A percentile compares a stretch with the other conserved stretches of the same genome.
These are phyloP conservation scores for Colletotrichum musicola DNA, from an alignment of 2,329 filamentous ascomycete species.

Conservation along the genomic window DNA sequence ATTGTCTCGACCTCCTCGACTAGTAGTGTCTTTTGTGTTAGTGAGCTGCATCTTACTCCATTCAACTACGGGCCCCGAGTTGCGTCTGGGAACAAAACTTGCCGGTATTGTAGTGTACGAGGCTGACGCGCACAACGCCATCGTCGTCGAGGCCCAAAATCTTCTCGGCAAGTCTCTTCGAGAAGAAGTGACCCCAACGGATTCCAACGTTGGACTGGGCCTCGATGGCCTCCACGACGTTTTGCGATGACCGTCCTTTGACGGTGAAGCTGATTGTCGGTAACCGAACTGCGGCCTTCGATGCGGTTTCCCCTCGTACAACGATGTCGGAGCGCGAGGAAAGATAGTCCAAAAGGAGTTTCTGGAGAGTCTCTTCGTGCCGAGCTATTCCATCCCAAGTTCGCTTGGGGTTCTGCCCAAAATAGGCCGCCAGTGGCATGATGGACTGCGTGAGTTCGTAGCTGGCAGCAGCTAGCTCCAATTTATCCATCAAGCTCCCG, in stretches of 20 bases:
- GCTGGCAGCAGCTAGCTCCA: conserved; percentile 75
- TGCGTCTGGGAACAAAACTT: conserved; percentile 46
- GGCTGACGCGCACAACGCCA: conserved; percentile 75
- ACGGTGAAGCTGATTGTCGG: conserved; percentile 76
- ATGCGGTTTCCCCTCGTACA: conserved; percentile 68
- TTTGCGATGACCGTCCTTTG: conserved; percentile 57
- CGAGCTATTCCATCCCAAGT: conserved; percentile 64
- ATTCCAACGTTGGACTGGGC: conserved; percentile 69
- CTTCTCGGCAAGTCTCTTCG: conserved; percentile 70
- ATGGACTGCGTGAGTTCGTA: conserved; percentile 77
- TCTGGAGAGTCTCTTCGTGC: conserved; percentile 72
- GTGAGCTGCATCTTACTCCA: not conserved
- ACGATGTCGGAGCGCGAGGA: conserved; percentile 63
- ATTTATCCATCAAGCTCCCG: conserved; percentile 72
- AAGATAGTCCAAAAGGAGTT: conserved; percentile 70
- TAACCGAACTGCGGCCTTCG: conserved; percentile 64
- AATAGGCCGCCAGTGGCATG: conserved; percentile 37
- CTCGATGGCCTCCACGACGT: conserved; percentile 71
- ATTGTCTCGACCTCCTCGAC: conserved; percentile 11
- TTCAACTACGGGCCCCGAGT: not conserved
- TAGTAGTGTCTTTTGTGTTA: not conserved
- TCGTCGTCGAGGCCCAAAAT: conserved; percentile 67
- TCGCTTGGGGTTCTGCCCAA: not conserved
- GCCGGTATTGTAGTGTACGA: conserved; percentile 80
- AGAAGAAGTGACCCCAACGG: conserved; percentile 77